A percentile compares a stretch with the other conserved stretches of the same genome.
These are phyloP conservation scores for Dendrobium officinale DNA, from an alignment of 106 monocot genomes.

Conservation along the genomic window DNA sequence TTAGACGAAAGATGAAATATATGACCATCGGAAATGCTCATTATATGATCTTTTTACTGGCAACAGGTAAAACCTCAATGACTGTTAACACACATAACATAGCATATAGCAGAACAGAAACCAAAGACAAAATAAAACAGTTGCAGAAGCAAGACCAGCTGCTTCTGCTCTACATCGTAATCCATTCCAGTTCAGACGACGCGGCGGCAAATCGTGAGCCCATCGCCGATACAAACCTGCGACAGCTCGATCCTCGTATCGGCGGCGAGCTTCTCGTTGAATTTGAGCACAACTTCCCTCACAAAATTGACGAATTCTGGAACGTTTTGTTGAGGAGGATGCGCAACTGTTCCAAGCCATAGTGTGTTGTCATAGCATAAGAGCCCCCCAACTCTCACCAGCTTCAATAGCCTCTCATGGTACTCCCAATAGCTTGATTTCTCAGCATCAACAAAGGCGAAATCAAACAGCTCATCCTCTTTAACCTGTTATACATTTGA, in stretches of 20 bases:
- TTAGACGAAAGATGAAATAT: no score
- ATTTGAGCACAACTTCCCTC: slow-evolving; percentile 2
- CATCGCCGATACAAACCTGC: slow-evolving; percentile 10
- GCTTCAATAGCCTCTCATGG: slow-evolving; percentile 45
- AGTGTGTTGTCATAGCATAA: slow-evolving; percentile 61
- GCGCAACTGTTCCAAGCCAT: slow-evolving; percentile 42
- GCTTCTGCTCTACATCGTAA: background rate
- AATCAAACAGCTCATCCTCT: slow-evolving; percentile 27
- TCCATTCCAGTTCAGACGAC: background rate
- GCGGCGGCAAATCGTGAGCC: slow-evolving; percentile 13
- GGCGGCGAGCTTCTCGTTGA: slow-evolving; percentile 22
- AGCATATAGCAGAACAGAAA: background rate
- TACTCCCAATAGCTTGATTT: slow-evolving; percentile 38
- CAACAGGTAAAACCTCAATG: no score
- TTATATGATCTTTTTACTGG: no score
- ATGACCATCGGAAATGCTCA: no score
- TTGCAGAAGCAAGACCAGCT: background rate
- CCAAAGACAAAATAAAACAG: background rate
- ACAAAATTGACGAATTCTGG: background rate
- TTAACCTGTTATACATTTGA: background rate
- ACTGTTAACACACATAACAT: no score
- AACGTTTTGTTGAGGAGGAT: slow-evolving; percentile 5
- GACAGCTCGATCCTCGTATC: slow-evolving; percentile 17
- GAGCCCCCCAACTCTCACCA: slow-evolving; percentile 45
- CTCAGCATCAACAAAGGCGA: slow-evolving; percentile 51